Conservation (phyloP, 805 yeast species). For the Starmerella riodocensis region DNA sequence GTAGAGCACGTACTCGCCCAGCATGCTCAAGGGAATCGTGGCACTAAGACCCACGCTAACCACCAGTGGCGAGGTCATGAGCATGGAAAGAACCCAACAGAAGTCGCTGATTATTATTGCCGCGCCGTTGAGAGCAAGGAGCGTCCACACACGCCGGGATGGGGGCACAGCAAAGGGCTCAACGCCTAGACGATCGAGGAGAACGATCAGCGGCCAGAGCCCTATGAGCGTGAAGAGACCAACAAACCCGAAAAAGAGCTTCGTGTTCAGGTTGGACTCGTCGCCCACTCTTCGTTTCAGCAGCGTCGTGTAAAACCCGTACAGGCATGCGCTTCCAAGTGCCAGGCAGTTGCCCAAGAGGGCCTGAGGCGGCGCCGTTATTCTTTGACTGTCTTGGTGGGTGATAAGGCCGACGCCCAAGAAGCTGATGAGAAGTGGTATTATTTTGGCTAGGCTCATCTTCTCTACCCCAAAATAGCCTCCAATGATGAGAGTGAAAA, state of each 20-base stretch:
- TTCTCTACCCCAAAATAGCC: slow-evolving; percentile 56
- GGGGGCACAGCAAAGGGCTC: slow-evolving; percentile 67
- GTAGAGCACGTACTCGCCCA: slow-evolving; percentile 72
- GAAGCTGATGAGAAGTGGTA: slow-evolving; percentile 60
- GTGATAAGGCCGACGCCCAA: slow-evolving; percentile 74
- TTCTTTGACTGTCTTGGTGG: slow-evolving; percentile 29
- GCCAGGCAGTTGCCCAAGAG: slow-evolving; percentile 71
- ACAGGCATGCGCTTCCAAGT: slow-evolving; percentile 70
- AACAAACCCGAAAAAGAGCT: slow-evolving; percentile 85
- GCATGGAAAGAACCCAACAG: slow-evolving; percentile 92
- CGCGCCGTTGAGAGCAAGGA: slow-evolving; percentile 52
- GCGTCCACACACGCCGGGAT: slow-evolving; percentile 35
- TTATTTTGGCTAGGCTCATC: slow-evolving; percentile 48
- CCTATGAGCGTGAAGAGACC: slow-evolving; percentile 66
- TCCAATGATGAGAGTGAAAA: slow-evolving; percentile 81
- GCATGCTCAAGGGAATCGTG: slow-evolving; percentile 88
- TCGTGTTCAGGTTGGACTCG: slow-evolving; percentile 70
- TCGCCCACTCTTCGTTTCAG: slow-evolving; percentile 58
- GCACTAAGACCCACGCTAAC: slow-evolving; percentile 90
- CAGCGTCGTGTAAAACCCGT: slow-evolving; percentile 81
- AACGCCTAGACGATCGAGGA: slow-evolving; percentile 48
- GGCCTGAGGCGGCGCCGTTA: slow-evolving; percentile 23
- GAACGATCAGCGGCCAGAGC: slow-evolving; percentile 69
- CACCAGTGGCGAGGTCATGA: slow-evolving; percentile 83
- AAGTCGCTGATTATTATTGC: slow-evolving; percentile 80